Base-by-base conservation (phyloP, 2,329 filamentous ascomycete genomes). In the Pseudogymnoascus sp. region DNA sequence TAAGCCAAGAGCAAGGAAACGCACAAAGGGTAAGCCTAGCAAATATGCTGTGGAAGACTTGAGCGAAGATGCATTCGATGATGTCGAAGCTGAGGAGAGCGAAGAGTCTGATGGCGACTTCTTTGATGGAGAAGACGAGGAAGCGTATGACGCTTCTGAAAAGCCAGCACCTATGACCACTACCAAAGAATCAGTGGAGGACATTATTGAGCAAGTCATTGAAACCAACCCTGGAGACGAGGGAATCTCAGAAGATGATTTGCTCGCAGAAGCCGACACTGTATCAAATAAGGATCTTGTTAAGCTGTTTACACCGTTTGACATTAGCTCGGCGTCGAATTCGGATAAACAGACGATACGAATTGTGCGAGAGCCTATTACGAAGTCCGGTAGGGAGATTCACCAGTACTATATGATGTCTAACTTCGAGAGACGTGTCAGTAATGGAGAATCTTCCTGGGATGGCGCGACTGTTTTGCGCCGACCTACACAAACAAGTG, bases 401-500 rank as follows among this genome's bases (percentile, higher is more conserved):
- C 40, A 40, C 36, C 59, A 61, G 39, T 61, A 61, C 36, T 61
- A 61, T 26, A 21, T 42, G 18, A 42, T 40, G 18, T 26, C 59
- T 8, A 42, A 26, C 59, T 61, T 61, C 31, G 39, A 61, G 23
- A 61, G 34, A n/a, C 59, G 59, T 26, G 34, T 61, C 18, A n/a
- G 12, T 10, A 31, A 16, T 7, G 39, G 39, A 16, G 59, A 61
- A 42, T 61, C 59, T 31, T 39, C 39, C 21, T 61, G 59, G 59
- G 59, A 61, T 40, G 59, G 36, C 21, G 12, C 39, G 14, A 16
- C 12, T 42, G 59, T 61, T 39, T 61, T 39, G 62, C 31, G 26
- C 37, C 26, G 54, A 61, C 34, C 57, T 64, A 62, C 61, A 60
- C 26, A 36, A 62, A 54, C 61, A 12, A 34, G 21, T 34, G 39